Evolutionary conservation across 208 protist species (phyloP), one percentile per base, ranked within the genome.

Genomic region (Vickermania spadyakhi): DNA sequence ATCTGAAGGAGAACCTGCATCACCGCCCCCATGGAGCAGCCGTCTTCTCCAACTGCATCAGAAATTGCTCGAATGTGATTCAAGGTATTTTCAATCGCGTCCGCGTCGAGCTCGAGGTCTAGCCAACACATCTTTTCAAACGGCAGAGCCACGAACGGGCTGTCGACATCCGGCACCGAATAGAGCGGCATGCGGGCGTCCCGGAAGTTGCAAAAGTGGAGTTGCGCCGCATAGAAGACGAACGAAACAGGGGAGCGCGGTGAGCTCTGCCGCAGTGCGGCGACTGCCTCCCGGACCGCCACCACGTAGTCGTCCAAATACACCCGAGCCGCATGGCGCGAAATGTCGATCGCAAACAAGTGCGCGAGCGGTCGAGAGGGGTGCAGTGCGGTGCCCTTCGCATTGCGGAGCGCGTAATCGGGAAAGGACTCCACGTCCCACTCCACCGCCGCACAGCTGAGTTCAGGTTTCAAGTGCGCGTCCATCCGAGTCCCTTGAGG

Each of bases 181-280:
- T 81, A 59, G 79, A 92, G 84, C 61, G 88, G 86, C 45, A 93
- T 72, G 31, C 73, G 62, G 18, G 77, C 79, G 56, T 93, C 58
- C 31, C 70, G 79, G 22, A 94, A 62, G 68, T 96, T 81, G 71
- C 94, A 96, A 58, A 96, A 96, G 62, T 96, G 91, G 28, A 96
- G 65, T 56, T 79, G 84, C 3, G 81, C 73, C 29, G 78, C 86
- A 58, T 84, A 96, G 21, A 86, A 94, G 50, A 96, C 82, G 55
- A 96, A 96, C 22, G 86, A 79, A 2, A 96, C 91, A 50, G 73
- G 66, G 62, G 77, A 87, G 56, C 76, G 61, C 5, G 88, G 88
- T 11, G 79, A 78, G 13, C 63, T 23, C 64, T 84, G 69, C 1
- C 84, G 81, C 84, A 96, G 92, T 52, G 78, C 70, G 31, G 73